phyloP scores from a whole-genome alignment of 495 filamentous ascomycete species.

The Podospora pseudocomata region DNA sequence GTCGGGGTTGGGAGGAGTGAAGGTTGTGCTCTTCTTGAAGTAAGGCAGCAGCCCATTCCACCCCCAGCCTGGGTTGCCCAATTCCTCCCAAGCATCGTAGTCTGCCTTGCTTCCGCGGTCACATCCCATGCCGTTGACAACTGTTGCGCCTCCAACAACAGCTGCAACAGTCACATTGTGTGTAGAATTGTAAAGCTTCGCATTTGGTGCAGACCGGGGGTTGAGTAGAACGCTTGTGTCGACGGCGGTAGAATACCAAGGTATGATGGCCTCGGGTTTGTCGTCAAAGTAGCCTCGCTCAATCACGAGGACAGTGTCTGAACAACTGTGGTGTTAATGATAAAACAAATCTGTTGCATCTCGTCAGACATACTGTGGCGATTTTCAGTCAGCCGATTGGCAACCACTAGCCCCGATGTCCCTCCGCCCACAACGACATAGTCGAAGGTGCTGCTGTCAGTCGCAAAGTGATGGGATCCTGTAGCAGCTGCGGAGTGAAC shows the following conservation, averaged over 20 bases:
- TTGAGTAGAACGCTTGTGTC: conserved; percentile 23
- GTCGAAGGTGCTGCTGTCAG: conserved; percentile 28
- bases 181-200: conserved; percentile 28
- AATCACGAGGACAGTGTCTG: conserved; percentile 44
- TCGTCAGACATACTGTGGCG: conserved; percentile 17
- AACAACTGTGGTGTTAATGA: neutral
- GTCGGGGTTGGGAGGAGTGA: conserved; percentile 24
- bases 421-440: conserved; percentile 43
- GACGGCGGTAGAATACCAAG: conserved; percentile 22
- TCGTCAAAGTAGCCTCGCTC: conserved; percentile 36
- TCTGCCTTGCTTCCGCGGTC: conserved; percentile 54
- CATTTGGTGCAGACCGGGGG: conserved; percentile 30
- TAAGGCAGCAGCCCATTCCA: conserved; percentile 48
- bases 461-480: neutral
- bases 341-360: neutral
- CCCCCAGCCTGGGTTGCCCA: conserved; percentile 59
- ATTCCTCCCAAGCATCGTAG: conserved; percentile 60
- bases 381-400: conserved; percentile 44
- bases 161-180: conserved; percentile 24
- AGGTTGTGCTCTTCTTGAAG: conserved; percentile 45
- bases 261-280: conserved; percentile 28
- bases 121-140: conserved; percentile 44
- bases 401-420: conserved; percentile 43
- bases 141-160: conserved; percentile 42
- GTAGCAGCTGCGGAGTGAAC: neutral